Percentiles rank a stretch among this genome's conserved stretches.
These are phyloP conservation scores for Trypanosoma scelopori DNA, from an alignment of 208 protist species.

Conservation along the genomic window DNA sequence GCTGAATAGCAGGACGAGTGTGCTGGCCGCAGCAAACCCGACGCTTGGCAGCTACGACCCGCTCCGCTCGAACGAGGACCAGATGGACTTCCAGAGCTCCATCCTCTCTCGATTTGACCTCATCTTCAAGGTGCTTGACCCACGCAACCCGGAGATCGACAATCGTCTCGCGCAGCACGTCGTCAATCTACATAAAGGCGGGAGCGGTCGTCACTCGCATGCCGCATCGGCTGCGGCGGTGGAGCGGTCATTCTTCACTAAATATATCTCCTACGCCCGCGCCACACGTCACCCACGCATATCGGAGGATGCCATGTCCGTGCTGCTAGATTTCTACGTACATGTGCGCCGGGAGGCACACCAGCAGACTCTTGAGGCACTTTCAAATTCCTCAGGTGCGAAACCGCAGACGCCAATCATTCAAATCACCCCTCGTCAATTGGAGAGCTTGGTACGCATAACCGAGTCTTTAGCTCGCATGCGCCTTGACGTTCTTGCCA, in stretches of 20 bases:
- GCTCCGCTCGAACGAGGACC: constrained; percentile 82
- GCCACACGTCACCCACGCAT: constrained; percentile 91
- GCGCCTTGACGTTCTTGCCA: constrained; percentile 88
- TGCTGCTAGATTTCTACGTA: constrained; percentile 96
- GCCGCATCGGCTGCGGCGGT: constrained; percentile 29
- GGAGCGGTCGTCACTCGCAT: constrained; percentile 44
- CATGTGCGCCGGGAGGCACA: constrained; percentile 86
- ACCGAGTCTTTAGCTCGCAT: constrained; percentile 97
- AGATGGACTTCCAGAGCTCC: constrained; percentile 97
- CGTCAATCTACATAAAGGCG: constrained; percentile 95
- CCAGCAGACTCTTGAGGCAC: constrained; percentile 67
- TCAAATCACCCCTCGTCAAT: constrained; percentile 96
- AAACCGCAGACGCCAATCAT: constrained; percentile 66
- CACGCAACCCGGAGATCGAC: constrained; percentile 92
- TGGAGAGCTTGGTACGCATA: constrained; percentile 96
- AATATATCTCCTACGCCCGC: constrained; percentile 94
- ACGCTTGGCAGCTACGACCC: constrained; percentile 95
- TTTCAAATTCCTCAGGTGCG: constrained; percentile 32
- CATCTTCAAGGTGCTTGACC: constrained; percentile 99
- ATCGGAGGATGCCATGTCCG: constrained; percentile 88
- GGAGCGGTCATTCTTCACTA: constrained; percentile 90
- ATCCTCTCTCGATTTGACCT: constrained; percentile 99
- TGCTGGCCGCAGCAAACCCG: constrained; percentile 99
- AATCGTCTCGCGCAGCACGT: constrained; percentile 95
- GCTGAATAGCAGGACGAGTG: constrained; percentile 98